A percentile compares a stretch with the other conserved stretches of the same genome.
phyloP scores from a whole-genome alignment of 345 rosid species.

The Dipteronia dyeriana region DNA sequence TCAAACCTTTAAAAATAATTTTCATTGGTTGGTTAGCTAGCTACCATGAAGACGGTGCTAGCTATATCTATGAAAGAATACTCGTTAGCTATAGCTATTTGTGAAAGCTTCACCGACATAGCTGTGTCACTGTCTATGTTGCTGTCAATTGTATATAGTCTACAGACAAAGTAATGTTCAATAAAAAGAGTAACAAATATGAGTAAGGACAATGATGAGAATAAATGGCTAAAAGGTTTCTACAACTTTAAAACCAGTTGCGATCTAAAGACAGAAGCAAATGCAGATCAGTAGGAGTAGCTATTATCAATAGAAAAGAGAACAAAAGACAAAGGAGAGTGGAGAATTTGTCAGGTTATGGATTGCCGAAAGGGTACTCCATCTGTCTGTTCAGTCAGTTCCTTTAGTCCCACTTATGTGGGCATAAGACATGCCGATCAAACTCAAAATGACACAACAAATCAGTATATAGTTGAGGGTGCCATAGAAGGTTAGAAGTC shows the following conservation, averaged over 20 bases:
- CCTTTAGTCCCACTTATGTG: too few relatives aligned
- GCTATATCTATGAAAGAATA: too few relatives aligned
- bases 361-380: background rate
- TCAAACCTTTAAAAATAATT: background rate
- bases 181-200: too few relatives aligned
- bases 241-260: too few relatives aligned
- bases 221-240: background rate
- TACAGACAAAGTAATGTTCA: background rate
- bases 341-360: background rate
- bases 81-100: background rate
- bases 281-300: too few relatives aligned
- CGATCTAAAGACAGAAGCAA: too few relatives aligned
- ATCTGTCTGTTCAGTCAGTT: background rate
- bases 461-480: background rate
- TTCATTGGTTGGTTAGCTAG: background rate
- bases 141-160: constrained; percentile 16
- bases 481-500: constrained; percentile 18
- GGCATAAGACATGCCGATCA: background rate
- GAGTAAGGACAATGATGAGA: background rate
- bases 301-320: too few relatives aligned
- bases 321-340: background rate
- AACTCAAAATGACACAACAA: background rate
- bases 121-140: constrained; percentile 83
- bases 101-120: constrained; percentile 63
- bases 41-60: background rate